Conservation (phyloP, 805 yeast genomes). For the Candida maesae region DNA sequence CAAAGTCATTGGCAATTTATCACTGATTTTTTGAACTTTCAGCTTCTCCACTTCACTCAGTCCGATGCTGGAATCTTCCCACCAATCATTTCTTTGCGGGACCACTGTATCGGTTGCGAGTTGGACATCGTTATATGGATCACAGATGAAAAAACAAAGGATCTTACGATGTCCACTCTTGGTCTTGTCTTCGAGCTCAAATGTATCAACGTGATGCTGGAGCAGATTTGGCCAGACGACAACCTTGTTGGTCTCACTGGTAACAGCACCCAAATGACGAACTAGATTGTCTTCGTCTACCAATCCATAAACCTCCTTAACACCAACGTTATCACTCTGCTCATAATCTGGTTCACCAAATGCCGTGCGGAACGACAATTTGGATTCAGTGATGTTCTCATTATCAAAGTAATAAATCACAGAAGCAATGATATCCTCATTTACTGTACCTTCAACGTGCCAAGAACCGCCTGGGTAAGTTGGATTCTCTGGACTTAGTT, state of each 20-base stretch:
- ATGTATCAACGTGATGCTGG: conserved; percentile 11
- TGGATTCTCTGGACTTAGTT: conserved; percentile 8
- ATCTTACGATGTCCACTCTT: conserved; percentile 9
- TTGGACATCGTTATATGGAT: conserved; percentile 7
- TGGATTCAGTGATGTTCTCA: conserved; percentile 6
- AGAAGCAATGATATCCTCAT: conserved; percentile 12
- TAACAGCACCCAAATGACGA: conserved; percentile 1
- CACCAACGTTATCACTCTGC: conserved; percentile 6
- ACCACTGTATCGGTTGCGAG: conserved; percentile 1
- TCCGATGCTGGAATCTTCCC: conserved; percentile 2
- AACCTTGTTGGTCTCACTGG: conserved; percentile 6
- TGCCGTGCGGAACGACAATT: conserved; percentile 8
- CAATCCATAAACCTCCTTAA: conserved; percentile 2
- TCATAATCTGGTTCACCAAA: conserved; percentile 8
- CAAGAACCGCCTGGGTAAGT: conserved; percentile 8
- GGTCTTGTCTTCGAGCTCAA: conserved; percentile 8
- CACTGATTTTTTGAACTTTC: neutral
- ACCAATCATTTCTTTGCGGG: conserved; percentile 6
- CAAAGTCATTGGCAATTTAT: conserved; percentile 4
- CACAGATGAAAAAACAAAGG: conserved; percentile 10
- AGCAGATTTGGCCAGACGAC: conserved; percentile 10
- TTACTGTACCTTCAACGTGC: conserved; percentile 13
- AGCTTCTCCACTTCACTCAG: conserved; percentile 1
- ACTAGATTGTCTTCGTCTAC: conserved; percentile 1
- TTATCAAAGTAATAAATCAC: conserved; percentile 10